Conservation (phyloP, 2,329 filamentous ascomycete genomes). For the Pseudogymnoascus sp. region DNA sequence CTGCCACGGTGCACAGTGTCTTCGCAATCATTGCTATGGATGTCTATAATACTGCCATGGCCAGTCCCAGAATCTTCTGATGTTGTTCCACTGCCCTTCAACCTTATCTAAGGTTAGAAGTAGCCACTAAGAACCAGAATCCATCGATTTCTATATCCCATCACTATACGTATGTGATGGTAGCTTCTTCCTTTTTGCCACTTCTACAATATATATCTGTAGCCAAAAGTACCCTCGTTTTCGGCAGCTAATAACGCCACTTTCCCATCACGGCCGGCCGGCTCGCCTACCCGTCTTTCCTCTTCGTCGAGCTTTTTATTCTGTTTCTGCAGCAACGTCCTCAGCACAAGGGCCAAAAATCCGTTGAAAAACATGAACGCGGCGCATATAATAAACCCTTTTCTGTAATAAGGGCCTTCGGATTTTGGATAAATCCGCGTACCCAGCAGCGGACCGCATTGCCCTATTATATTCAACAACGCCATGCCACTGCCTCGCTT, state of each 20-base stretch:
- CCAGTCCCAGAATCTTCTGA: neutral
- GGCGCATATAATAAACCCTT: slow-evolving; percentile 53
- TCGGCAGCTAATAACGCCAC: neutral
- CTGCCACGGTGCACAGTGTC: neutral
- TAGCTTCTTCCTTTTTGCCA: neutral
- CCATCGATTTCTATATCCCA: no score
- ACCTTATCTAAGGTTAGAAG: neutral
- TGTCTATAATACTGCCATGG: neutral
- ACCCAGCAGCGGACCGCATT: slow-evolving; percentile 55
- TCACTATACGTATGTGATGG: neutral
- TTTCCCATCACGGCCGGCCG: neutral
- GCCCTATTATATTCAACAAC: slow-evolving; percentile 60
- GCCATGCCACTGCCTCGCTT: slow-evolving; percentile 59
- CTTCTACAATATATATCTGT: neutral
- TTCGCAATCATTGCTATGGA: neutral
- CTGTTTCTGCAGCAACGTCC: slow-evolving; percentile 49
- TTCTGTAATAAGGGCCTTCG: slow-evolving; percentile 40
- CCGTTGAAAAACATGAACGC: slow-evolving; percentile 55
- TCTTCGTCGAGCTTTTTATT: slow-evolving; percentile 51
- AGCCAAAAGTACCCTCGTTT: neutral
- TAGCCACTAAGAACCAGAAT: neutral
- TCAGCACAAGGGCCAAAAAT: slow-evolving; percentile 44
- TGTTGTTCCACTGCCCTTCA: neutral
- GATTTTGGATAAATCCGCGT: slow-evolving; percentile 52
- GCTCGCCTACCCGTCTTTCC: neutral